Percentiles rank a stretch among this genome's conserved stretches.
phyloP scores from a whole-genome alignment of 345 rosid species.

The Hypericum perforatum region DNA sequence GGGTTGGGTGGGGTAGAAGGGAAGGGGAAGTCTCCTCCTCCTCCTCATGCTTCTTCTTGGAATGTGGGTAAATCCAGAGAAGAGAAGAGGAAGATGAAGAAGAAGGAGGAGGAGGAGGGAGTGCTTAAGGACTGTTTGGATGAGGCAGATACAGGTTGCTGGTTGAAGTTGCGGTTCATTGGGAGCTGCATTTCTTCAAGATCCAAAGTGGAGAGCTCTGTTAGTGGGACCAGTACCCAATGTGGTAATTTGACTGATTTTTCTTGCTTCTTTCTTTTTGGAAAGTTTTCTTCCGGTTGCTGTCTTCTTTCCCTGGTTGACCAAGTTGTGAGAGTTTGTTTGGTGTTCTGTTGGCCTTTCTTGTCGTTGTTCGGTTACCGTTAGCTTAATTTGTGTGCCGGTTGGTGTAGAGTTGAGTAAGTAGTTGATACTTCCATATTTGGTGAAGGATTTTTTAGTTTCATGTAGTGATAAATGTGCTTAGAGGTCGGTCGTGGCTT shows the following conservation, averaged over 20 bases:
- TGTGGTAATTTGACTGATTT: constrained; percentile 24
- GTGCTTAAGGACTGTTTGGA: neutral
- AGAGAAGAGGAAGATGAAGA: constrained; percentile 25
- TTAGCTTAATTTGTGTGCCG: too few relatives aligned
- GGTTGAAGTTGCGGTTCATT: constrained; percentile 33
- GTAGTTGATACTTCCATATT: too few relatives aligned
- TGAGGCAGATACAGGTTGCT: constrained; percentile 20
- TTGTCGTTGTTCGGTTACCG: neutral
- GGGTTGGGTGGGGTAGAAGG: constrained; percentile 30
- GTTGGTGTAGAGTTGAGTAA: too few relatives aligned
- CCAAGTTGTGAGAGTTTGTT: neutral
- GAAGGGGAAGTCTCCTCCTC: constrained; percentile 28
- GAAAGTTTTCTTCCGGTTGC: constrained; percentile 2
- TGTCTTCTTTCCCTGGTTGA: neutral
- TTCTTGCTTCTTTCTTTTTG: neutral
- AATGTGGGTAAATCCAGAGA: constrained; percentile 19
- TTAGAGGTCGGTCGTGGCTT: too few relatives aligned
- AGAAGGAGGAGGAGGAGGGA: constrained; percentile 5
- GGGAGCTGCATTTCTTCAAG: constrained; percentile 28
- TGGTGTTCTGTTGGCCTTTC: neutral
- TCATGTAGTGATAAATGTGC: too few relatives aligned
- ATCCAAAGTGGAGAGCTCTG: constrained; percentile 25
- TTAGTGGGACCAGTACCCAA: constrained; percentile 22
- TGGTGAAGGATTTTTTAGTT: too few relatives aligned
- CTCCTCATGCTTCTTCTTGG: constrained; percentile 17